Evolutionary conservation across 495 filamentous ascomycete genomes (phyloP).

Genomic region (Xylona heveae): DNA sequence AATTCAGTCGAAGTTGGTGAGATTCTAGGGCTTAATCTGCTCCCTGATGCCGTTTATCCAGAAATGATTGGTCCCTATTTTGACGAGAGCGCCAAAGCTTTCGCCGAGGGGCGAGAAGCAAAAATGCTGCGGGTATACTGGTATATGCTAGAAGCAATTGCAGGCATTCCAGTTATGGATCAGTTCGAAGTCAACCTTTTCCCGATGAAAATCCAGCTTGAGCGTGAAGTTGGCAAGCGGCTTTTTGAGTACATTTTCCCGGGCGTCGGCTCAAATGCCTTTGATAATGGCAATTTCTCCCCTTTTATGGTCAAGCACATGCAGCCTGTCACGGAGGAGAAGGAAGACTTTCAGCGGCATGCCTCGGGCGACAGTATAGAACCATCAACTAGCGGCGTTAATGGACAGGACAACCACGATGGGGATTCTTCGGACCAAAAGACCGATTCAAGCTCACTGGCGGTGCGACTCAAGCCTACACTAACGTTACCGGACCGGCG

Average conservation of each 20-base stretch:
- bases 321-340: slow-evolving; percentile 22
- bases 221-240: slow-evolving; percentile 79
- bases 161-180: slow-evolving; percentile 91
- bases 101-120: slow-evolving; percentile 25
- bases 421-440: slow-evolving; percentile 13
- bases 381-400: neutral
- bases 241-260: slow-evolving; percentile 98
- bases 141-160: slow-evolving; percentile 96
- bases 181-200: slow-evolving; percentile 91
- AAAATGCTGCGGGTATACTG: slow-evolving; percentile 86
- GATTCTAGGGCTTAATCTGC: slow-evolving; percentile 67
- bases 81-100: slow-evolving; percentile 32
- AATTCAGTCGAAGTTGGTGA: slow-evolving; percentile 73
- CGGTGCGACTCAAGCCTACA: slow-evolving; percentile 60
- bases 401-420: neutral
- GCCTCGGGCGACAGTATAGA: neutral
- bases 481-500: slow-evolving; percentile 37
- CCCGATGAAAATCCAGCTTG: slow-evolving; percentile 83
- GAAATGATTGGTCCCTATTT: slow-evolving; percentile 83
- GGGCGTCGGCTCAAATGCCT: slow-evolving; percentile 30
- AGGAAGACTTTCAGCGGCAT: slow-evolving; percentile 9
- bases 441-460: slow-evolving; percentile 44
- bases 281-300: slow-evolving; percentile 29
- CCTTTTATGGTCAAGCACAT: slow-evolving; percentile 71
- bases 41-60: slow-evolving; percentile 80